Base-by-base conservation (phyloP, 805 yeast species). In the Candida krabiensis region DNA sequence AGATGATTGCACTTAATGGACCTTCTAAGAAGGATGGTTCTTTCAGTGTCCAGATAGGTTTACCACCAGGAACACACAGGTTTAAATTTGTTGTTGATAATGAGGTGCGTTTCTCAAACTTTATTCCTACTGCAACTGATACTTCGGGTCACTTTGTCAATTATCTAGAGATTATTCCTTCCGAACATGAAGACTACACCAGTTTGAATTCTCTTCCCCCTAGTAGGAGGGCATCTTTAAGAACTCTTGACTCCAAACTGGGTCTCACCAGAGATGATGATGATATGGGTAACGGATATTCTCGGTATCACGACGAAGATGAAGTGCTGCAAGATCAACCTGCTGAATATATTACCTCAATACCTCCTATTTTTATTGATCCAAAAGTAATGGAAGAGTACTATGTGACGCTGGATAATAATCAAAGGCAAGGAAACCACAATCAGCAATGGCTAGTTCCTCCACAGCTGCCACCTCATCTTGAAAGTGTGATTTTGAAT, bases 141-240 rank as follows among this genome's bases (percentile, higher is more conserved):
- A 95, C 90, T 46, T 84, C 89, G 81, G 98, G 98, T 33, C 90
- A 90, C 58, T 86, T 90, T 54, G 96, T 91, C 35, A 90, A 90
- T 63, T 90, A 90, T 62, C 74, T 90, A 38, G 96, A 88, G 61
- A 84, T 87, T 18, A 53, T 56, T 11, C 63, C 69, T 22, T 49
- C 59, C 6, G 60, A 56, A 28, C 49, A 53, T 24, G 60, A 57
- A 14, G 52, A 54, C 21, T 50, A 27, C 37, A 47, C 52, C 5
- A 47, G 49, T 13, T 30, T 48, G 26, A 50, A 41, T 28, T 40
- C 43, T n/a, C 28, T 37, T 19, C 33, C 41, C 8, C 46, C 39
- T 13, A 33, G 37, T 9, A 47, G 40, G 33, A 50, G 47, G 15
- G 45, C 54, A 9, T 55, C 66, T 3, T 36, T 61, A 8, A 47